phyloP scores from a whole-genome alignment of 495 filamentous ascomycete genomes.

The Cudoniella acicularis region DNA sequence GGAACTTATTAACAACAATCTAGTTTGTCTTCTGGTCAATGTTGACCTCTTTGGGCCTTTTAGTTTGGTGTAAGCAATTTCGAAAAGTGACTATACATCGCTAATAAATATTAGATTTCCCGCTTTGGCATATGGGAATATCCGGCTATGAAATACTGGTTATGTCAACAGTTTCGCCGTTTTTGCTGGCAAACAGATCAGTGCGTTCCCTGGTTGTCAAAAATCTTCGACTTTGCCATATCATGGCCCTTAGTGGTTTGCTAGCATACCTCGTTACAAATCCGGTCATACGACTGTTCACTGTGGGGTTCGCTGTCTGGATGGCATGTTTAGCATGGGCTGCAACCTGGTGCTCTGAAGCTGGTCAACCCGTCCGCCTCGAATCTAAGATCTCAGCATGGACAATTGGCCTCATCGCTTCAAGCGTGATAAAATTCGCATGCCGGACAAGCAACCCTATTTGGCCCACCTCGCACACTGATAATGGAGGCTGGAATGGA shows the following conservation, averaged over 20 bases:
- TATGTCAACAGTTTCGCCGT: conserved; percentile 76
- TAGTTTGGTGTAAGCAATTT: conserved; percentile 83
- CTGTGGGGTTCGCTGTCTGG: conserved; percentile 72
- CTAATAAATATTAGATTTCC: conserved; percentile 65
- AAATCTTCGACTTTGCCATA: conserved; percentile 65
- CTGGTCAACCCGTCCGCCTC: conserved; percentile 66
- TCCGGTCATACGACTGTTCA: conserved; percentile 75
- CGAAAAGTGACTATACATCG: background rate
- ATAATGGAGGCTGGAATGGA: conserved; percentile 92
- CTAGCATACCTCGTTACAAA: conserved; percentile 70
- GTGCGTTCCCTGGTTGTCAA: conserved; percentile 63
- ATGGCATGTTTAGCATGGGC: conserved; percentile 79
- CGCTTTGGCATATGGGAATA: conserved; percentile 99
- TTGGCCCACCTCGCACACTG: conserved; percentile 87
- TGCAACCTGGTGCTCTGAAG: conserved; percentile 74
- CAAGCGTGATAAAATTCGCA: conserved; percentile 87
- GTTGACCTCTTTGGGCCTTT: conserved; percentile 79
- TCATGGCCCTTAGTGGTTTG: conserved; percentile 75
- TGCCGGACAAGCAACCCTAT: conserved; percentile 96
- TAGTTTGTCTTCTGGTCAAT: conserved; percentile 97
- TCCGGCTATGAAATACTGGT: conserved; percentile 93
- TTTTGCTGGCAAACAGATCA: conserved; percentile 69
- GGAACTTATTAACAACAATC: conserved; percentile 22
- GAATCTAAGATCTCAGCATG: conserved; percentile 80
- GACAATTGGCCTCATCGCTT: conserved; percentile 77